Evolutionary conservation across 345 rosid genomes (phyloP), one percentile per base, ranked within the genome.

Genomic region (Luvunga scandens): DNA sequence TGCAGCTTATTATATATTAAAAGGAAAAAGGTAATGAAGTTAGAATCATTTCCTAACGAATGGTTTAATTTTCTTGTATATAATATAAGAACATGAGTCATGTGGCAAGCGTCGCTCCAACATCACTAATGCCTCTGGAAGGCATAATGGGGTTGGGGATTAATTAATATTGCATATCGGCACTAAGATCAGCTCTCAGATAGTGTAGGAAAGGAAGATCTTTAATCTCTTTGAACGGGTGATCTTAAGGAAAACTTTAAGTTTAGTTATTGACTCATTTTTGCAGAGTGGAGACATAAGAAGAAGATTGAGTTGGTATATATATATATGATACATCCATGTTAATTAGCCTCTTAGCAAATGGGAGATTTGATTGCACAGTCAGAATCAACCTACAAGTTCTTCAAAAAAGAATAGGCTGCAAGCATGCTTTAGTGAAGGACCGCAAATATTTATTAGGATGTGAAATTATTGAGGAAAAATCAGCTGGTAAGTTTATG

Each of bases 31-130:
- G 38, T 34, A 69, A 69, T 79, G 81, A 73, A 68, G 68, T 27
- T 60, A 78, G 14, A 80, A 84, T 81, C 36, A 82, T 84, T 82
- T 60, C 75, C 30, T 62, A 36, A 66, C 50, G 73, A 74, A 72
- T 75, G 71, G 72, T 75, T 39, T 62, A 68, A 61, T 34, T 64
- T 64, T 65, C 77, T 73, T 73, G 65, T 66, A 69, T 75, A 70
- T 64, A 38, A 83, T 75, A 34, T 33, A 45, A 73, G 65, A 80
- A 22, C 83, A 72, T 66, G 81, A 71, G 50, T 50, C 82, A 79
- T 75, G 75, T 62, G 79, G 69, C 64, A 33, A 70, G 50, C 56
- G 73, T 70, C 66, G 39, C 4, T 74, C 75, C 61, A 28, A 50
- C 69, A 34, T 45, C 16, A 50, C 59, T 61, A 1, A 25, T 65